Evolutionary conservation across 495 filamentous ascomycete species (phyloP), one percentile per base, ranked within the genome.

Genomic region (Parathielavia appendiculata): DNA sequence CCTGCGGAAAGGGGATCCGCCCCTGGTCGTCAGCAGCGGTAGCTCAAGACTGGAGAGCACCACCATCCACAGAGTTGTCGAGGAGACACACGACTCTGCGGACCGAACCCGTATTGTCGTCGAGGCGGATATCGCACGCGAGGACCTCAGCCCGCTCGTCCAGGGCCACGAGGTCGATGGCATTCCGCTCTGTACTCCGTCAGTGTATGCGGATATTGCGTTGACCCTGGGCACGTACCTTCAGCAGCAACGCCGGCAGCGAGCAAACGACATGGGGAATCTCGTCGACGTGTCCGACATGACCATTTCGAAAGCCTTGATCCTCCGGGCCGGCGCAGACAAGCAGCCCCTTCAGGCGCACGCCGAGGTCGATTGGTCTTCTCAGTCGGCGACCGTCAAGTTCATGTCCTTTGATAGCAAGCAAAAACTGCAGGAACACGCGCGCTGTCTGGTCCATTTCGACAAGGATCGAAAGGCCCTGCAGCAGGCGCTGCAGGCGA

Each of bases 131-230:
- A n/a, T n/a, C n/a, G n/a, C n/a, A n/a, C n/a, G n/a, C n/a, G n/a
- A n/a, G n/a, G n/a, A n/a, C n/a, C n/a, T n/a, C n/a, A n/a, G n/a
- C n/a, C n/a, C n/a, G n/a, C n/a, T 84, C 14, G 80, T 87, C 48
- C 69, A 76, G 34, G 86, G 86, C 14, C 86, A 91, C 67, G 75
- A 79, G 43, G 85, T 89, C 59, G 86, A 91, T 63, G 81, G 81
- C 14, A 58, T 69, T 19, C 53, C 61, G 5, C 67, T 79, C 5
- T 74, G 69, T 17, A 72, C 76, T 0, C 73, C 74, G 34, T 82
- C 84, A 4, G 67, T 89, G 2, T 89, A 88, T 56, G 86, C 83
- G 23, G 87, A 91, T 66, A 87, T 89, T 70, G 86, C 84, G 5
- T 74, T 87, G 46, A 88, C 85, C 1, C 65, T 90, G 40, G 82